Evolutionary conservation across 1,284 basidiomycete species (phyloP), one percentile per base, ranked within the genome.

Genomic region (Fistulina hepatica): DNA sequence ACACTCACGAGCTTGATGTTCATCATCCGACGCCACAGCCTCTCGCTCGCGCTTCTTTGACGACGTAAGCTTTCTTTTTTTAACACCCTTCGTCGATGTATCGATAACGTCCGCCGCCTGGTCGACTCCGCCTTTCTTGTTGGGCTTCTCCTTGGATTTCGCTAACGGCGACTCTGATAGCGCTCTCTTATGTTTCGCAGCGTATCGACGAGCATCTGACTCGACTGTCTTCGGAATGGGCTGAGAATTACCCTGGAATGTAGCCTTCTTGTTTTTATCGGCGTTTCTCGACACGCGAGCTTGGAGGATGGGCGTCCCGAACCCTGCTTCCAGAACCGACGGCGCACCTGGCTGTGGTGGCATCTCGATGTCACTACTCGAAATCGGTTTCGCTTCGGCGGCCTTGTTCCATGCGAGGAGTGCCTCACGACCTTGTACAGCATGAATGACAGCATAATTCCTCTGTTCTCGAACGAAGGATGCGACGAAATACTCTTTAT

Each of bases 1-100:
- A 31, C 8, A 41, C 51, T 31, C 39, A 66, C 64, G 59, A 33
- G 56, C 57, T 13, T 40, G 50, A n/a, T 45, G 52, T 33, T 62
- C 64, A 32, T 52, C 41, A 11, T 61, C 60, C 7, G 44, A 36
- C 35, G 34, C 41, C 31, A 50, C 53, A 13, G 21, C 33, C 13
- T 36, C 44, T 36, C 25, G 40, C 47, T 32, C 27, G 41, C 45
- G 44, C 44, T 46, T 56, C 37, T 37, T 44, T 33, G 33, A 28
- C n/a, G 11, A 6, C 28, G 28, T n/a, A n/a, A n/a, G n/a, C n/a
- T n/a, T n/a, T n/a, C n/a, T n/a, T n/a, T n/a, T n/a, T n/a, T n/a
- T n/a, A n/a, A n/a, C n/a, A n/a, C n/a, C 3, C 13, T 11, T n/a
- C 10, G 10, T 31, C 8, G 10, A 13, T 3, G 20, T 22, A 20